A percentile compares a stretch with the other conserved stretches of the same genome.
Evolutionary conservation across 495 filamentous ascomycete genomes (phyloP).

Genomic region (Astrocystis sublimbata): DNA sequence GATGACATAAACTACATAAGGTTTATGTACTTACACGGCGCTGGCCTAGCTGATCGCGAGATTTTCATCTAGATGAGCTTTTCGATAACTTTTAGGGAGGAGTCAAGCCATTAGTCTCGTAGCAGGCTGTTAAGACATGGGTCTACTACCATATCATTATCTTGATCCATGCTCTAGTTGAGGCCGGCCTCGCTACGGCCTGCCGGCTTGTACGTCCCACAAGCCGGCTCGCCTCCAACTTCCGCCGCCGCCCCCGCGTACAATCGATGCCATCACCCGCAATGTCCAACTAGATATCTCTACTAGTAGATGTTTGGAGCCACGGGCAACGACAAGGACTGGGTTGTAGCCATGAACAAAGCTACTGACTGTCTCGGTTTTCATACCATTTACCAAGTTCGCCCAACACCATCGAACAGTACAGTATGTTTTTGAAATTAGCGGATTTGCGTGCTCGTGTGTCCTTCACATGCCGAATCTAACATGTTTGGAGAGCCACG

Average conservation of each 20-base stretch:
- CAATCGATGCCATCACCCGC: conserved; percentile 20
- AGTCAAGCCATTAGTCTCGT: not conserved
- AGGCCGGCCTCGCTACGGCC: conserved; percentile 3
- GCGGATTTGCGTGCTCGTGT: conserved; percentile 1
- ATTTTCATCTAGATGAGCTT: not conserved
- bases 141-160: not conserved
- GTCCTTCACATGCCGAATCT: conserved; percentile 1
- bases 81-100: not conserved
- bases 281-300: not conserved
- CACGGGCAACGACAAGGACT: not conserved
- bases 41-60: not conserved
- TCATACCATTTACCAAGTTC: not conserved
- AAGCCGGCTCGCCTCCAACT: conserved; percentile 12
- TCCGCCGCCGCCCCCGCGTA: conserved; percentile 4
- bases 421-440: not conserved
- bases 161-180: not conserved
- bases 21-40: not conserved
- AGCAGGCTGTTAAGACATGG: not conserved
- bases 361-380: not conserved
- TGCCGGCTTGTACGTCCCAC: conserved; percentile 5
- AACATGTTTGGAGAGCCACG: conserved; percentile 4
- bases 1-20: conserved; percentile 5
- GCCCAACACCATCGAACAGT: not conserved
- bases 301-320: not conserved
- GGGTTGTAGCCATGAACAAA: not conserved